phyloP scores from a whole-genome alignment of 306 rosid species.

The Canavalia ensiformis region DNA sequence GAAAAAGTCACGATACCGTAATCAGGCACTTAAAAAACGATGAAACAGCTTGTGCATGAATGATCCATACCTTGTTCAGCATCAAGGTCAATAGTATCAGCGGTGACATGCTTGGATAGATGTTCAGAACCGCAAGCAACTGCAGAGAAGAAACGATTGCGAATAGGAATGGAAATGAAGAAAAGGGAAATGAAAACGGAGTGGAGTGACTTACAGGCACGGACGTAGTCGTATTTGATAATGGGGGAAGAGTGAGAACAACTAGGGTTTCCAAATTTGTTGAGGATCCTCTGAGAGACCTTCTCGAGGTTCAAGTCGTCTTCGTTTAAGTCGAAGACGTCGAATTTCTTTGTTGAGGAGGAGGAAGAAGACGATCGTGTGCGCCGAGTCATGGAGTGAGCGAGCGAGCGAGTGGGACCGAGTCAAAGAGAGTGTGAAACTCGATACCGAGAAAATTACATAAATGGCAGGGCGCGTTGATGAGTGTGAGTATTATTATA shows the following conservation, averaged over 20 bases:
- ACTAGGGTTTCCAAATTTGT: constrained; percentile 55
- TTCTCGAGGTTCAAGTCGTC: constrained; percentile 52
- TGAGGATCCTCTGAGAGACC: constrained; percentile 13
- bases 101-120: background rate
- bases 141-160: constrained; percentile 29
- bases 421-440: constrained; percentile 20
- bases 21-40: constrained; percentile 15
- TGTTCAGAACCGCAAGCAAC: constrained; percentile 46
- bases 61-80: constrained; percentile 49
- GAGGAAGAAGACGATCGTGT: constrained; percentile 43
- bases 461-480: constrained; percentile 1
- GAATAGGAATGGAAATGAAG: background rate
- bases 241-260: constrained; percentile 48
- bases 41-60: constrained; percentile 28
- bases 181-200: background rate
- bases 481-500: background rate
- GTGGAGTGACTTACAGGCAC: constrained; percentile 53
- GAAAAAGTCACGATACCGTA: constrained; percentile 26
- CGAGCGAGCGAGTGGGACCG: constrained; percentile 32
- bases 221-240: constrained; percentile 62
- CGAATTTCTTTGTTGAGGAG: constrained; percentile 53
- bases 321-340: constrained; percentile 64
- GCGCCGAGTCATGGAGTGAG: constrained; percentile 59
- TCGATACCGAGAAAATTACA: background rate
- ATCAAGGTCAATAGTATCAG: constrained; percentile 60